Evolutionary conservation across 1,284 basidiomycete genomes (phyloP).

Genomic region (Somion occarium): DNA sequence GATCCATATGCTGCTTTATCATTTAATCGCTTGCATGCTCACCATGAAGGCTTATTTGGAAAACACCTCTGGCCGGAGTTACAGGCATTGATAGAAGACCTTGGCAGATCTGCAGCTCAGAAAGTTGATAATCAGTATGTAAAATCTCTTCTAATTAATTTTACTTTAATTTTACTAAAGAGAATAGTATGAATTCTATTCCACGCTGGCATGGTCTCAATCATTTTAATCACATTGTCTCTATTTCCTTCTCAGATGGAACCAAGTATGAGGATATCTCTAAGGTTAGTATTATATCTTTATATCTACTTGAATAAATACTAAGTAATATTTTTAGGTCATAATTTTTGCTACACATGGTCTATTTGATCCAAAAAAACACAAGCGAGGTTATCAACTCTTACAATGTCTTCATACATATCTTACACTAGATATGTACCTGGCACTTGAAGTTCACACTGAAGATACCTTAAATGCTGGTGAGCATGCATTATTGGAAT

Average conservation of each 20-base stretch:
- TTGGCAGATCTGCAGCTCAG: neutral
- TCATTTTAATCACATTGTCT: constrained; percentile 8
- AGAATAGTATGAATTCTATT: neutral
- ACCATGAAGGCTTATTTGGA: constrained; percentile 7
- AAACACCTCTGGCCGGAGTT: constrained; percentile 10
- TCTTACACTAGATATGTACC: constrained; percentile 15
- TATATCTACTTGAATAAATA: neutral
- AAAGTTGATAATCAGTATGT: constrained; percentile 8
- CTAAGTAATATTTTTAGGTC: constrained; percentile 10
- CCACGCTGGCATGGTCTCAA: constrained; percentile 10
- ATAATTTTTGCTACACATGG: constrained; percentile 10
- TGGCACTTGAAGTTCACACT: constrained; percentile 18
- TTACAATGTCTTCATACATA: constrained; percentile 14
- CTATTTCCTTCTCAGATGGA: constrained; percentile 9
- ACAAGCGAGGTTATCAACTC: constrained; percentile 11
- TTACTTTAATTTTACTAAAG: neutral
- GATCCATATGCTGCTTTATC: constrained; percentile 10
- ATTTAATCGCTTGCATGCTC: constrained; percentile 12
- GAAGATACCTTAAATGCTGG: constrained; percentile 13
- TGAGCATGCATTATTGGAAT: neutral
- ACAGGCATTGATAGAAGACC: neutral
- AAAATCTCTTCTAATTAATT: neutral
- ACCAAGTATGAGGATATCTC: constrained; percentile 9
- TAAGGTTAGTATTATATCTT: neutral
- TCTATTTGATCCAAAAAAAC: constrained; percentile 4